These are phyloP conservation scores for Mitragyna speciosa DNA, from an alignment of 257 asterid genomes.

Conservation along the genomic window DNA sequence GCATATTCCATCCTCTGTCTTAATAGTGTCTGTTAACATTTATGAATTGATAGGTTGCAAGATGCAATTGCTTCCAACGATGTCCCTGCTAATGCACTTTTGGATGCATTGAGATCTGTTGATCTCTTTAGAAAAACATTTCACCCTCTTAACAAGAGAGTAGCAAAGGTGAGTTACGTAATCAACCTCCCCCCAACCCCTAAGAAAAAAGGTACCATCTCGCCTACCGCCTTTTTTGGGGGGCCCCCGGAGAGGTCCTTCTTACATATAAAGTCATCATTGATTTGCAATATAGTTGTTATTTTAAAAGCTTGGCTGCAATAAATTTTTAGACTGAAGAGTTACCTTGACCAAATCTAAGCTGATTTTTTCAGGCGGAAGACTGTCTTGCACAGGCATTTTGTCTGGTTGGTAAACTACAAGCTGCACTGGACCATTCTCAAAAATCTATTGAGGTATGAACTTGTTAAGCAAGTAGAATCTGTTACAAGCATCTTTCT, in stretches of 20 bases:
- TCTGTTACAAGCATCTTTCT: background rate
- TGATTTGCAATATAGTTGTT: background rate
- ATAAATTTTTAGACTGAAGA: background rate
- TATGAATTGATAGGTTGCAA: slow-evolving; percentile 54
- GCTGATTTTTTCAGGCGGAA: slow-evolving; percentile 54
- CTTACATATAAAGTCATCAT: background rate
- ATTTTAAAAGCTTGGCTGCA: background rate
- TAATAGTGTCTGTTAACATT: slow-evolving; percentile 3
- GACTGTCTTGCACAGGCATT: slow-evolving; percentile 75
- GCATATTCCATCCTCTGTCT: slow-evolving; percentile 12
- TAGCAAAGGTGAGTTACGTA: slow-evolving; percentile 66
- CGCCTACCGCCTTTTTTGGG: background rate
- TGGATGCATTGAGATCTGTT: slow-evolving; percentile 44
- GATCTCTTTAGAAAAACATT: slow-evolving; percentile 38
- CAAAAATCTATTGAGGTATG: slow-evolving; percentile 70
- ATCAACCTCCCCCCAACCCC: background rate
- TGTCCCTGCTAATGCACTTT: slow-evolving; percentile 32
- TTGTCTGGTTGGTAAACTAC: slow-evolving; percentile 63
- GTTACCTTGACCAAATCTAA: background rate
- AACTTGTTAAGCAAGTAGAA: background rate
- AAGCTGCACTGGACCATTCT: slow-evolving; percentile 69
- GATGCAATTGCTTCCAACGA: slow-evolving; percentile 52
- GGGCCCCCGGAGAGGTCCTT: background rate
- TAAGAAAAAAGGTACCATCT: no score
- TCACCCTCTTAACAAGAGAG: slow-evolving; percentile 79